A percentile compares a stretch with the other conserved stretches of the same genome.
Conservation (phyloP, 257 asterid species). For the Voacanga thouarsii region DNA sequence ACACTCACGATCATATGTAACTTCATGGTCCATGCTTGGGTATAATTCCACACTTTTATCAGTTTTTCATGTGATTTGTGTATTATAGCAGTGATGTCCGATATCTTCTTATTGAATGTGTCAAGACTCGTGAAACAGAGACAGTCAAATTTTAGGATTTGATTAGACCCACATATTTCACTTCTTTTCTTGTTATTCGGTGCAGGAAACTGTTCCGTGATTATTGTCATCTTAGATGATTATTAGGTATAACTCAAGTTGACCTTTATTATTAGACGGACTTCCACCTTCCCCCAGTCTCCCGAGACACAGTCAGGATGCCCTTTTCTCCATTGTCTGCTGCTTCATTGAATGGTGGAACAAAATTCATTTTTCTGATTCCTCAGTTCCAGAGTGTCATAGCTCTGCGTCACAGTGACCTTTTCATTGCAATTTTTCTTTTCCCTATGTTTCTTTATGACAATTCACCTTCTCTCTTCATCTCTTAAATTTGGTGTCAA, state of each 20-base stretch:
- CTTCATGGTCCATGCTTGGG: no score
- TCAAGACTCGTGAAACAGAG: background rate
- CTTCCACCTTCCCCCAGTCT: background rate
- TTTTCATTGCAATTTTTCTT: background rate
- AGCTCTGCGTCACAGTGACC: background rate
- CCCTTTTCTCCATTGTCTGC: background rate
- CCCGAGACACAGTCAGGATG: background rate
- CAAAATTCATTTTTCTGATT: background rate
- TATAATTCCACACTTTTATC: no score
- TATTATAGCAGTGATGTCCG: no score
- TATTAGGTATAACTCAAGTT: background rate
- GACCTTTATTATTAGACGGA: background rate
- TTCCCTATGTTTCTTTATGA: background rate
- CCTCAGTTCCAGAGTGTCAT: background rate
- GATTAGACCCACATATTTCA: background rate
- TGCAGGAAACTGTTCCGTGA: constrained; percentile 13
- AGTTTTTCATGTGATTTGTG: no score
- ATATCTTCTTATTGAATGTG: background rate
- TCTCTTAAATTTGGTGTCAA: background rate
- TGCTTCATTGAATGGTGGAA: background rate
- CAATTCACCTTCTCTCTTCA: background rate
- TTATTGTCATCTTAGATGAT: constrained; percentile 17
- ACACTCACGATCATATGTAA: no score
- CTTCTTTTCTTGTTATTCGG: background rate
- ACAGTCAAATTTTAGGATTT: background rate